Evolutionary conservation across 140 eudicot genomes (phyloP).

Genomic region (Flaveria floridana): DNA sequence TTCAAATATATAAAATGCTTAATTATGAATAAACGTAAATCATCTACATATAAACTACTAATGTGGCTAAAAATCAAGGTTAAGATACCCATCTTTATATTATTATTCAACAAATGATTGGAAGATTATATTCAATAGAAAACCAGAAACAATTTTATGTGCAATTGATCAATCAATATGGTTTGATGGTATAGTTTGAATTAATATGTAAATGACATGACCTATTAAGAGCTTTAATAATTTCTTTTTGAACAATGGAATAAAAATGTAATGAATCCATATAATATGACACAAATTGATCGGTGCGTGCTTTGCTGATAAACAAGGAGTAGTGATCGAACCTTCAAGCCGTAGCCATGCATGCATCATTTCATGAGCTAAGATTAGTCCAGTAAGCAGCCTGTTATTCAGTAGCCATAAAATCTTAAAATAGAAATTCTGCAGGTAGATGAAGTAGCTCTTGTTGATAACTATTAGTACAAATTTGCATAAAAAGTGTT

Average conservation of each 20-base stretch:
- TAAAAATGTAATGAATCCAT: neutral
- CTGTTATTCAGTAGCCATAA: constrained; percentile 39
- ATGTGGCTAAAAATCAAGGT: neutral
- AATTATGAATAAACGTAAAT: neutral
- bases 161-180: neutral
- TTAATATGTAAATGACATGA: neutral
- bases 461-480: no score
- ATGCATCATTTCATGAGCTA: constrained; percentile 95
- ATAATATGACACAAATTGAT: neutral
- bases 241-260: neutral
- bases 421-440: neutral
- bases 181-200: neutral
- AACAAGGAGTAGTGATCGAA: constrained; percentile 26
- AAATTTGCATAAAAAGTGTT: neutral
- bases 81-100: neutral
- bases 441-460: neutral
- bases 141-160: no score
- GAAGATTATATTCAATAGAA: neutral
- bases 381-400: constrained; percentile 77
- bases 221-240: neutral
- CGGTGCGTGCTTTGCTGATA: neutral
- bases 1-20: neutral
- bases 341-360: constrained; percentile 84
- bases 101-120: neutral
- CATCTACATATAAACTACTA: neutral